These are phyloP conservation scores for Mucor plumbeus DNA, from an alignment of 371 early-diverging fungal species.

Conservation along the genomic window DNA sequence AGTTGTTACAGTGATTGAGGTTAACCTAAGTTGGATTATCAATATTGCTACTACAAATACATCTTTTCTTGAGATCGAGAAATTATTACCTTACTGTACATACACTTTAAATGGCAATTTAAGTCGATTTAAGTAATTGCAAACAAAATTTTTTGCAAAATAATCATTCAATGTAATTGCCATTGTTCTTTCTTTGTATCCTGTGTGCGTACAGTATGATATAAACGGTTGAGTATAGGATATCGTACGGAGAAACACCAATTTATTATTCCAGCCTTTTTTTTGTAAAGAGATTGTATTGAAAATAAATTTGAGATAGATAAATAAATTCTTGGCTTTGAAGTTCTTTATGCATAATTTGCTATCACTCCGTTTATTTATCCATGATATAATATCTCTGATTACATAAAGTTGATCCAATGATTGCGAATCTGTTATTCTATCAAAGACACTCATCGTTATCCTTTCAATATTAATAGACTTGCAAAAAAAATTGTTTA, in stretches of 20 bases:
- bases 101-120: not conserved
- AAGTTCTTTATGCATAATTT: not conserved
- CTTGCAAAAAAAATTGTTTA: not conserved
- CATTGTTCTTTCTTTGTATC: not conserved
- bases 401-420: not conserved
- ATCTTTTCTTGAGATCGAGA: no score
- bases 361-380: not conserved
- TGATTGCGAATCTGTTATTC: not conserved
- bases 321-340: not conserved
- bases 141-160: not conserved
- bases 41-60: no score
- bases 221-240: not conserved
- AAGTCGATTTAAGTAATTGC: not conserved
- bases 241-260: not conserved
- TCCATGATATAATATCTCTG: not conserved
- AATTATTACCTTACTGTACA: not conserved
- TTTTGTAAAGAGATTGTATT: not conserved
- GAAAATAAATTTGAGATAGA: not conserved
- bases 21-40: no score
- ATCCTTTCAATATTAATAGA: not conserved
- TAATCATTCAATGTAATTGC: not conserved
- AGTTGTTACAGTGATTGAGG: no score
- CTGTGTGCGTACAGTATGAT: not conserved
- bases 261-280: not conserved
- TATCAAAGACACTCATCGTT: not conserved